Evolutionary conservation across 2,329 filamentous ascomycete genomes (phyloP).

Genomic region (Ascochyta rabiei): DNA sequence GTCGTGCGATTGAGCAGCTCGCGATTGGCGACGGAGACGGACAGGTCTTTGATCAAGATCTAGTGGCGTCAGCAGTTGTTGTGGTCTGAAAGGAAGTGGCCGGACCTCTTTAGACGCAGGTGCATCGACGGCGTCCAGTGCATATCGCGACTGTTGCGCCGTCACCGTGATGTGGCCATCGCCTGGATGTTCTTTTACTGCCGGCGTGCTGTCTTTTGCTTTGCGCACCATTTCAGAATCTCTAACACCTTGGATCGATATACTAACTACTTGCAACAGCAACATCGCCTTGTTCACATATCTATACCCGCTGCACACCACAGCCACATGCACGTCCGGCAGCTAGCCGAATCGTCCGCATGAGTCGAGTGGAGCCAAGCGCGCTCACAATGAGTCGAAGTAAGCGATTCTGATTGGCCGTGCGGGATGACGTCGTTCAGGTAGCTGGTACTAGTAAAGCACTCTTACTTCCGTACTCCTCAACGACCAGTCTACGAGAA

Average conservation of each 20-base stretch:
- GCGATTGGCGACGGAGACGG: conserved; percentile 65
- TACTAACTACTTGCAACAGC: not conserved
- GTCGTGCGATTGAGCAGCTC: conserved; percentile 75
- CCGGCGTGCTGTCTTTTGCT: conserved; percentile 28
- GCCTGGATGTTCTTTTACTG: conserved; percentile 30
- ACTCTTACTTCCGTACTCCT: too few species aligned
- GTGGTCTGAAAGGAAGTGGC: not conserved
- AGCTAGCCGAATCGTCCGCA: not conserved
- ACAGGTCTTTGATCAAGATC: conserved; percentile 69
- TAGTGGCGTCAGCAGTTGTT: conserved; percentile 19
- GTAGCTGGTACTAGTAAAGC: too few species aligned
- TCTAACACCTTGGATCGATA: not conserved
- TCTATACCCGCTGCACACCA: not conserved
- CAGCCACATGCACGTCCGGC: not conserved
- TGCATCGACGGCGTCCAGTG: conserved; percentile 47
- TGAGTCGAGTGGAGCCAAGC: not conserved
- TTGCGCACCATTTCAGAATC: conserved; percentile 36
- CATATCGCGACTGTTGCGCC: conserved; percentile 48
- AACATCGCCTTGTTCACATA: not conserved
- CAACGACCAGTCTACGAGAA: too few species aligned
- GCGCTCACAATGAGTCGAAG: not conserved
- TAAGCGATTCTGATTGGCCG: not conserved
- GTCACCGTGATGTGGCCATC: conserved; percentile 42
- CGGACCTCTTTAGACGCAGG: conserved; percentile 46
- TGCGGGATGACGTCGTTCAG: not conserved